These are phyloP conservation scores for Phytophthora uliginosa DNA, from an alignment of 352 stramenopile species.

Conservation along the genomic window DNA sequence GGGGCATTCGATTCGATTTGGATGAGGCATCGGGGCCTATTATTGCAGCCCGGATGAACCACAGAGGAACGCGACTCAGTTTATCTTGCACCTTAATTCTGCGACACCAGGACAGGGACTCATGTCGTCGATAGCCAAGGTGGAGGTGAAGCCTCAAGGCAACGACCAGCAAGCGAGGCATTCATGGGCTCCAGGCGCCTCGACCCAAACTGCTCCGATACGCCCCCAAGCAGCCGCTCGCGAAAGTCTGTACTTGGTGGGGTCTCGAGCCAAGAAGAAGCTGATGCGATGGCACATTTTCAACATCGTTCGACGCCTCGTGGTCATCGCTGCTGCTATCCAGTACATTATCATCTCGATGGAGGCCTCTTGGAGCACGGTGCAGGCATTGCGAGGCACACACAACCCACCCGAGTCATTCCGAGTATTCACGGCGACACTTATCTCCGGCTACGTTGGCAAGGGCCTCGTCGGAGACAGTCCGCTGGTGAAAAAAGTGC, in stretches of 20 bases:
- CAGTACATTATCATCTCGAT: slow-evolving; percentile 46
- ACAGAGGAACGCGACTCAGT: neutral
- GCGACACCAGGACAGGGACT: neutral
- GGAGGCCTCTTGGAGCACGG: slow-evolving; percentile 23
- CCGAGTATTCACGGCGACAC: slow-evolving; percentile 14
- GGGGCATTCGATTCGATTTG: neutral
- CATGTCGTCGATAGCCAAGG: slow-evolving; percentile 15
- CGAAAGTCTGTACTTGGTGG: slow-evolving; percentile 20
- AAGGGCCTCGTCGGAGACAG: slow-evolving; percentile 39
- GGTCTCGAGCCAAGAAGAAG: slow-evolving; percentile 18
- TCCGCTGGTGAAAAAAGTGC: slow-evolving; percentile 25
- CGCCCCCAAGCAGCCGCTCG: neutral
- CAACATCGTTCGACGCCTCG: slow-evolving; percentile 34
- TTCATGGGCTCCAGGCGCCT: slow-evolving; percentile 1
- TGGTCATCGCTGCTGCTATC: slow-evolving; percentile 38
- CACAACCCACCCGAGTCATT: slow-evolving; percentile 27
- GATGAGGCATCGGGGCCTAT: neutral
- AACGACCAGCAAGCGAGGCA: neutral
- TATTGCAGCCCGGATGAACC: neutral
- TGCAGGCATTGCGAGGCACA: slow-evolving; percentile 20
- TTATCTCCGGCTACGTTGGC: slow-evolving; percentile 46
- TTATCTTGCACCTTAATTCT: neutral
- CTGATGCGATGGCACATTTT: slow-evolving; percentile 30
- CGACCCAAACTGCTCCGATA: neutral
- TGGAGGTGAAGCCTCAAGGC: slow-evolving; percentile 23